Base-by-base conservation (phyloP, 163 green algal genomes). In the Dunaliella salina region DNA sequence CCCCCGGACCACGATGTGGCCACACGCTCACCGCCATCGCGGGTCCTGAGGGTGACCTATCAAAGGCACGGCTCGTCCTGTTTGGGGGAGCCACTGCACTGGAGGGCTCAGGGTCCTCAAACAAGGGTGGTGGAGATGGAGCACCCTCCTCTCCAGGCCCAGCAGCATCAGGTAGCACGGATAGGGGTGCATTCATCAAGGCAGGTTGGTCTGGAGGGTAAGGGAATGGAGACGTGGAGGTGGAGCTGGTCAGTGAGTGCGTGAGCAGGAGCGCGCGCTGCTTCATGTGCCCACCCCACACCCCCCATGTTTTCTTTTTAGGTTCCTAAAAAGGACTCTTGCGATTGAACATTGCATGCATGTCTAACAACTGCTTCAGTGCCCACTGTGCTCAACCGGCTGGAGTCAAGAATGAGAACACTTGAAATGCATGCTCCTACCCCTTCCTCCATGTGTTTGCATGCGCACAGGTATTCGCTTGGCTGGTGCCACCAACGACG, bases 71-170 rank as follows among this genome's bases (percentile, higher is more conserved):
- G 81, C 91, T 98, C 1, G 91, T 98, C 0, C 81, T 98, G 32
- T 98, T 98, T 87, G 95, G 96, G 78, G 97, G 97, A 26, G 97
- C 97, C 18, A 99, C 97, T 22, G 96, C 97, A 11, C 88, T 99
- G 40, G 97, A 99, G 85, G 96, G 96, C 24, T 91, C 83, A 25
- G 63, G 63, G 33, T 81, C 91, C 13, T 87, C 90, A 12, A 80
- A 84, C 63, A 95, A 94, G 87, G 88, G 80, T 20, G 88, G 80
- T 25, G 87, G 82, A n/a, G 92, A 93, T 75, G 84, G 80, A 59
- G 87, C 84, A 75, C 86, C 83, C 71, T n/a, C 78, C 0, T 80
- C 83, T 30, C 80, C 82, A 18, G 79, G 79, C 11, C 63, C 81
- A 63, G 71, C 69, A 71, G 88, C 88, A 50, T 88, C 87, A 86